phyloP scores from a whole-genome alignment of 2,329 filamentous ascomycete species.

The Fusarium sublunatum region DNA sequence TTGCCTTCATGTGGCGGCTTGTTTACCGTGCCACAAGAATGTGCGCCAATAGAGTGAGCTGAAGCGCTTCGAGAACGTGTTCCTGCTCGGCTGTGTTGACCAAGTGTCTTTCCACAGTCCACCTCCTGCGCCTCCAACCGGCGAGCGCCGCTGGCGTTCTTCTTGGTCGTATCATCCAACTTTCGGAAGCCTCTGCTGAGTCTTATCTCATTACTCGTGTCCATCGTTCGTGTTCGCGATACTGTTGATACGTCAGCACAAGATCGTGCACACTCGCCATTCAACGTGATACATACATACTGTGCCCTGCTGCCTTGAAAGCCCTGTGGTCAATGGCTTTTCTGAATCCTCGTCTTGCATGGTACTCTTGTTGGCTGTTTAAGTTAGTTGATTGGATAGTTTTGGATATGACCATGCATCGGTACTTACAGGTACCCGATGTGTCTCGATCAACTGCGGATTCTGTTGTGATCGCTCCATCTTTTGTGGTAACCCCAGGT shows the following conservation, averaged over 20 bases:
- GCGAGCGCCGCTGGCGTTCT: constrained; percentile 4
- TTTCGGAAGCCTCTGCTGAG: constrained; percentile 44
- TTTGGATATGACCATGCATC: not conserved
- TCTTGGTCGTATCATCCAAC: constrained; percentile 15
- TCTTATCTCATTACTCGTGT: constrained; percentile 48
- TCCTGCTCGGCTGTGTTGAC: constrained; percentile 11
- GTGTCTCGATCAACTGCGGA: not conserved
- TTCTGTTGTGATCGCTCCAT: not conserved
- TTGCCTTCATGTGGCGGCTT: constrained; percentile 13
- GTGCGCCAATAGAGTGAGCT: constrained; percentile 5
- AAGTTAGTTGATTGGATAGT: constrained; percentile 9
- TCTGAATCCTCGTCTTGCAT: not conserved
- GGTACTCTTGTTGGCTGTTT: constrained; percentile 2
- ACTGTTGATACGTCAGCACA: constrained; percentile 27
- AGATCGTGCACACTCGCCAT: not conserved
- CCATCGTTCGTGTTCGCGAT: constrained; percentile 34
- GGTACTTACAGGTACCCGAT: constrained; percentile 9
- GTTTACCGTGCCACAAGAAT: constrained; percentile 3
- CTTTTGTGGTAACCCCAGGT: not conserved
- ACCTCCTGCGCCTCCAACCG: constrained; percentile 10
- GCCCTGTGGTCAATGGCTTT: not conserved
- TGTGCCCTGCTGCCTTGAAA: constrained; percentile 26
- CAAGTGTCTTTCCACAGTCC: constrained; percentile 6
- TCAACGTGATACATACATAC: constrained; percentile 20
- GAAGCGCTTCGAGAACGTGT: constrained; percentile 2